A percentile compares a stretch with the other conserved stretches of the same genome.
Evolutionary conservation across 1,284 basidiomycete species (phyloP).

Genomic region (Rhodotorula sp.): DNA sequence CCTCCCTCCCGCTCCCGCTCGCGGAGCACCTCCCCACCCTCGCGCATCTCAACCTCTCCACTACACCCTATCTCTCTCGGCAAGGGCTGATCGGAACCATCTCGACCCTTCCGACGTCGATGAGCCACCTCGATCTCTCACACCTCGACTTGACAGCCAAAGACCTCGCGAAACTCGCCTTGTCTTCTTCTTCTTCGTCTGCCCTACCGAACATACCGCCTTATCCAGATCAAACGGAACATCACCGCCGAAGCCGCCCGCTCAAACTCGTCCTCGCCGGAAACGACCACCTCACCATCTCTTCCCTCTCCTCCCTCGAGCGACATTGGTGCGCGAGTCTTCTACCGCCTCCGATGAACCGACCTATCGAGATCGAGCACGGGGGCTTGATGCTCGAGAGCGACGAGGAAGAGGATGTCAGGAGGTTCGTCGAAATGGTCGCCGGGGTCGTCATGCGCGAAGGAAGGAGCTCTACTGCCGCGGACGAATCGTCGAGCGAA

Average conservation of each 20-base stretch:
- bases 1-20: constrained; percentile 6
- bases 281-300: constrained; percentile 14
- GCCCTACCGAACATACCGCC: neutral
- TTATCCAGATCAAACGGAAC: too few species aligned
- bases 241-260: neutral
- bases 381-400: constrained; percentile 16
- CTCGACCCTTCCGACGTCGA: neutral
- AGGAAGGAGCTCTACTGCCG: neutral
- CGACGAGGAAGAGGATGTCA: constrained; percentile 24
- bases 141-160: constrained; percentile 2
- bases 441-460: constrained; percentile 14
- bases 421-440: constrained; percentile 21
- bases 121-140: constrained; percentile 12
- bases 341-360: too few species aligned
- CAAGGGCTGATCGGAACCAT: neutral
- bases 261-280: constrained; percentile 9
- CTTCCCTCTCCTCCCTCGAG: neutral
- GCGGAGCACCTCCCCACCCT: neutral
- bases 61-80: neutral
- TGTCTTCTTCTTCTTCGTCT: neutral
- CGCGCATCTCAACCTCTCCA: neutral
- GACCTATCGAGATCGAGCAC: constrained; percentile 1
- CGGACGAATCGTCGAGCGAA: too few species aligned
- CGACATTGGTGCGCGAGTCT: neutral
- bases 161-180: neutral